Percentiles rank a stretch among this genome's conserved stretches.
Evolutionary conservation across 331 rosid species (phyloP).

Genomic region (Malus hybrid): DNA sequence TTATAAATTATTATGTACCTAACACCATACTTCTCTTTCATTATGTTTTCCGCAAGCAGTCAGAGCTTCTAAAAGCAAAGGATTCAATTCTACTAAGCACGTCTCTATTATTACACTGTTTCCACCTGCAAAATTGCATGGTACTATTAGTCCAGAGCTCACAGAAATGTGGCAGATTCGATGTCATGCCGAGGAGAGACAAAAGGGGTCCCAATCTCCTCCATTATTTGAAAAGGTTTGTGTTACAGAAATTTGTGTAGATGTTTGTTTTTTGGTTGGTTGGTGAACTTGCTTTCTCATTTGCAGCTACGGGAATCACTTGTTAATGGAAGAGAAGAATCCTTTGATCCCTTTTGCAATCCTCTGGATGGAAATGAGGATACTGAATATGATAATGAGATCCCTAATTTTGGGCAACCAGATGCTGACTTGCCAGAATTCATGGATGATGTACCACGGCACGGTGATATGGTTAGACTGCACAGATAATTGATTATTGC

Average conservation of each 20-base stretch:
- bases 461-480: slow-evolving; percentile 43
- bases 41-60: slow-evolving; percentile 33
- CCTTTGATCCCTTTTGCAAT: slow-evolving; percentile 29
- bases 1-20: not conserved
- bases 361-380: slow-evolving; percentile 45
- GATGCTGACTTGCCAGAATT: slow-evolving; percentile 36
- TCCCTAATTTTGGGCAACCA: slow-evolving; percentile 32
- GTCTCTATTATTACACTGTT: slow-evolving; percentile 41
- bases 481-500: slow-evolving; percentile 6
- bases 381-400: slow-evolving; percentile 29
- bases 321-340: slow-evolving; percentile 36
- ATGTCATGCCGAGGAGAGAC: slow-evolving; percentile 26
- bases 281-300: slow-evolving; percentile 11
- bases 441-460: slow-evolving; percentile 37
- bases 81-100: slow-evolving; percentile 17
- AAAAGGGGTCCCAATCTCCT: slow-evolving; percentile 32
- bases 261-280: not conserved
- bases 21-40: not conserved
- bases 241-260: not conserved
- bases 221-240: slow-evolving; percentile 51
- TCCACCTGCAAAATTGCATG: slow-evolving; percentile 75
- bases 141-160: slow-evolving; percentile 76
- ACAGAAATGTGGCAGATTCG: slow-evolving; percentile 50
- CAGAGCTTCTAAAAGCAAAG: slow-evolving; percentile 35
- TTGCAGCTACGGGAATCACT: slow-evolving; percentile 76